A percentile compares a stretch with the other conserved stretches of the same genome.
phyloP scores from a whole-genome alignment of 805 yeast species.

The Nakazawaea molendinolei region DNA sequence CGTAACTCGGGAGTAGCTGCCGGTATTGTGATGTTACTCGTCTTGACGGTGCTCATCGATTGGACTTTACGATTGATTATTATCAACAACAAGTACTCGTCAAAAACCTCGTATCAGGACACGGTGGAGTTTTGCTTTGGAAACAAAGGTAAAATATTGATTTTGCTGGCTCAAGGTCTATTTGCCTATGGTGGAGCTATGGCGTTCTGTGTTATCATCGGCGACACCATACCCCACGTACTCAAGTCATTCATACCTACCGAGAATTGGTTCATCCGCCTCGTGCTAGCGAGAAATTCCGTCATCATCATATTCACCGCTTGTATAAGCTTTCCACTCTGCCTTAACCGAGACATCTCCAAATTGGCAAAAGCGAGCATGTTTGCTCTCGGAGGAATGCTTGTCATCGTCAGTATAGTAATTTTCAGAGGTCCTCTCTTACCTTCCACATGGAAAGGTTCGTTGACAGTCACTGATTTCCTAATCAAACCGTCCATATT shows the following conservation, averaged over 20 bases:
- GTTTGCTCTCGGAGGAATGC: slow-evolving; percentile 81
- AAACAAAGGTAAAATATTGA: slow-evolving; percentile 53
- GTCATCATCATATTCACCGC: slow-evolving; percentile 65
- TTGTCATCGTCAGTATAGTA: slow-evolving; percentile 67
- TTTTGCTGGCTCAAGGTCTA: slow-evolving; percentile 71
- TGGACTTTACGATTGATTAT: slow-evolving; percentile 83
- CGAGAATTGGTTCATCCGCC: slow-evolving; percentile 36
- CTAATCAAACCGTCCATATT: slow-evolving; percentile 61
- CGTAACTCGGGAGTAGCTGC: slow-evolving; percentile 73
- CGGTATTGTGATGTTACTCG: slow-evolving; percentile 54
- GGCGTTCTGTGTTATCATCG: slow-evolving; percentile 91
- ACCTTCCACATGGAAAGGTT: slow-evolving; percentile 40
- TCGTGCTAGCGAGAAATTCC: slow-evolving; percentile 60
- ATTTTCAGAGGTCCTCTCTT: slow-evolving; percentile 65
- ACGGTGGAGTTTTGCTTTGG: slow-evolving; percentile 82
- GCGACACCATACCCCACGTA: slow-evolving; percentile 93
- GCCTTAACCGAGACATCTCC: slow-evolving; percentile 74
- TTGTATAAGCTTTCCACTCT: slow-evolving; percentile 75
- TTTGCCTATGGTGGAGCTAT: slow-evolving; percentile 94
- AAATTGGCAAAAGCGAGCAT: slow-evolving; percentile 83
- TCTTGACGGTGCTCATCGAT: slow-evolving; percentile 68
- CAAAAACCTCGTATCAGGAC: slow-evolving; percentile 75
- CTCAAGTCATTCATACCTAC: slow-evolving; percentile 56
- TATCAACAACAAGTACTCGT: slow-evolving; percentile 71
- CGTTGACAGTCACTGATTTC: slow-evolving; percentile 35